Base-by-base conservation (phyloP, 495 filamentous ascomycete species). In the Aspergillus funiculosus region DNA sequence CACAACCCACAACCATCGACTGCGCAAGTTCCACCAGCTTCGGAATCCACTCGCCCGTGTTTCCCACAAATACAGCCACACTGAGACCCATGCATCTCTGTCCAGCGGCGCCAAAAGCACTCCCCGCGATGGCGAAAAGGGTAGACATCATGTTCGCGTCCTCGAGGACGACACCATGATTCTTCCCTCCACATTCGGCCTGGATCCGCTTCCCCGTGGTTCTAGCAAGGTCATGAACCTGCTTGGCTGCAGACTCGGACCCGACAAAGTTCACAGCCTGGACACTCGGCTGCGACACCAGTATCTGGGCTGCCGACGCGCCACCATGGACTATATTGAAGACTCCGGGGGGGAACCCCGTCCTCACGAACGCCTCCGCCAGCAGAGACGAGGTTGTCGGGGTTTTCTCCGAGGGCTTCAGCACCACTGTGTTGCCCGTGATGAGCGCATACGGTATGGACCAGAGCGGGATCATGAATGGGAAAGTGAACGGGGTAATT, bases 241-340 rank as follows among this genome's bases (percentile, higher is more conserved):
- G 50, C 6, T 50, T 29, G 0, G 59, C 61, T 4, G 57, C 56
- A 0, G 52, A 22, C 15, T 58, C 50, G 1, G 59, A 62, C 6
- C 61, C 61, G 6, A 60, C 59, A 41, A 64, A 64, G 38, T 42
- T 56, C 21, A 64, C 48, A 2, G 54, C 59, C 27, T 56, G 50
- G 14, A 64, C 52, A 4, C 22, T 19, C 1, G 61, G 61, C 15
- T 62, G 59, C 1, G 39, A 29, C 4, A 62, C 45, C 0, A 64
- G 54, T 26, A 40, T 52, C 11, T 54, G 51, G 0, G 43, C 41
- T 2, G 45, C 51, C 0, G 46, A 44, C 5, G 48, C 43, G 6
- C 49, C 54, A 2, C 61, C 61, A 19, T 62, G 58, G 13, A 64
- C 30, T 7, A 65, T 50, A 27, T 65, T 65, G 42, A 63, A 56